Percentiles rank a stretch among this genome's conserved stretches.
These are phyloP conservation scores for Boletus eberwhitei DNA, from an alignment of 768 basidiomycete species.

Conservation along the genomic window DNA sequence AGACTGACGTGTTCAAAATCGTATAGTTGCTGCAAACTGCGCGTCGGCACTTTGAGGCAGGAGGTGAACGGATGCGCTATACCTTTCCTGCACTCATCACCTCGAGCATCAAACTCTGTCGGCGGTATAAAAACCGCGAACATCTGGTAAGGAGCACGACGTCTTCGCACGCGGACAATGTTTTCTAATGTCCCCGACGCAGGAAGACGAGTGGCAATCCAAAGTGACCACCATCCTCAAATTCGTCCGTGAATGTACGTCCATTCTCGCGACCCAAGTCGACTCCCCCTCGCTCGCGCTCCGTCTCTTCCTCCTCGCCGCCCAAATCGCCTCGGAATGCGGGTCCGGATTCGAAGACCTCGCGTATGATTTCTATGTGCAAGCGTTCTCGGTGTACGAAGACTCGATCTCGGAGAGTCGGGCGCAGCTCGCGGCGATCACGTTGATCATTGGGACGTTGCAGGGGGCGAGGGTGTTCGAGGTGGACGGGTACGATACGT, in stretches of 20 bases:
- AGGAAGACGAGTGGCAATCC: slow-evolving; percentile 85
- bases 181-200: slow-evolving; percentile 2
- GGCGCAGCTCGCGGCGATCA: slow-evolving; percentile 96
- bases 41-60: slow-evolving; percentile 82
- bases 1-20: background rate
- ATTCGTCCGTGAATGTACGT: slow-evolving; percentile 90
- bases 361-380: slow-evolving; percentile 96
- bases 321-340: slow-evolving; percentile 92
- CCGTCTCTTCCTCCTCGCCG: slow-evolving; percentile 91
- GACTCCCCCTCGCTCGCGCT: slow-evolving; percentile 92
- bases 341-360: slow-evolving; percentile 93
- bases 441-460: slow-evolving; percentile 87
- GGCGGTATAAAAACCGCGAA: slow-evolving; percentile 84
- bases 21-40: slow-evolving; percentile 88
- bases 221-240: slow-evolving; percentile 89
- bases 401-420: slow-evolving; percentile 95
- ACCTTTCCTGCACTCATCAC: slow-evolving; percentile 97
- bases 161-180: background rate
- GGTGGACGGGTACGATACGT: slow-evolving; percentile 92
- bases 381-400: slow-evolving; percentile 97
- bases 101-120: slow-evolving; percentile 86
- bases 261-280: slow-evolving; percentile 89
- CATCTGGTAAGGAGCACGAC: slow-evolving; percentile 46
- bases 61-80: slow-evolving; percentile 93
- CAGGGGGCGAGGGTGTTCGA: slow-evolving; percentile 90